Conservation (phyloP, 176 grass and related monocot genomes). For the Typha latifolia region DNA sequence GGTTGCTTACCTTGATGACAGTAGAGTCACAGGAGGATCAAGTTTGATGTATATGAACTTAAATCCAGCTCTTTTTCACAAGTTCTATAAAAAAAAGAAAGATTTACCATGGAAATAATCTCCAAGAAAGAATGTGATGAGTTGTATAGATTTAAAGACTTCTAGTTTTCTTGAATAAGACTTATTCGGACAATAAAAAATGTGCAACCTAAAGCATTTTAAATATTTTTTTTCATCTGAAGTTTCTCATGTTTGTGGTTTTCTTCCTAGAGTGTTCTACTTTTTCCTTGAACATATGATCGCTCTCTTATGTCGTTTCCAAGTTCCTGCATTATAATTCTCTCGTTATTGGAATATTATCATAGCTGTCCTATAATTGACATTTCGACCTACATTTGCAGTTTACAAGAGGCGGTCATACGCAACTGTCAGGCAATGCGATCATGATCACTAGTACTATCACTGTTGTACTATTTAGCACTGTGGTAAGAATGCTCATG, state of each 20-base stretch:
- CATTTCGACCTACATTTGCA: constrained; percentile 29
- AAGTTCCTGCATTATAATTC: not conserved
- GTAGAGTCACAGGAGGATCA: not conserved
- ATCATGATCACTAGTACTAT: constrained; percentile 99
- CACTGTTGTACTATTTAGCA: constrained; percentile 92
- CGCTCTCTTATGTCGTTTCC: not conserved
- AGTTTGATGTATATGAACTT: too few species aligned
- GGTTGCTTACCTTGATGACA: not conserved
- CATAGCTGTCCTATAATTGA: constrained; percentile 5
- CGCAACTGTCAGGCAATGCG: constrained; percentile 77
- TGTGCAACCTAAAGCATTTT: not conserved
- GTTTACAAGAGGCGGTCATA: constrained; percentile 91
- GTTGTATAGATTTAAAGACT: not conserved
- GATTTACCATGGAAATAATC: too few species aligned
- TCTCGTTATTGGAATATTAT: constrained; percentile 2
- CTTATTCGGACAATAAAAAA: not conserved
- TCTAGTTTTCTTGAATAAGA: not conserved
- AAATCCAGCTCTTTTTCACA: too few species aligned
- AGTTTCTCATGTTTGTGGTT: not conserved
- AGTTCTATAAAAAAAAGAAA: too few species aligned
- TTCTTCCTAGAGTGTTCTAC: not conserved
- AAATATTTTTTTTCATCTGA: not conserved
- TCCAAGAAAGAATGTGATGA: not conserved
- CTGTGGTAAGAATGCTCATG: constrained; percentile 53
- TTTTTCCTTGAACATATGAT: not conserved